Conservation (phyloP, 352 stramenopile species). For the Achlya hypogyna region DNA sequence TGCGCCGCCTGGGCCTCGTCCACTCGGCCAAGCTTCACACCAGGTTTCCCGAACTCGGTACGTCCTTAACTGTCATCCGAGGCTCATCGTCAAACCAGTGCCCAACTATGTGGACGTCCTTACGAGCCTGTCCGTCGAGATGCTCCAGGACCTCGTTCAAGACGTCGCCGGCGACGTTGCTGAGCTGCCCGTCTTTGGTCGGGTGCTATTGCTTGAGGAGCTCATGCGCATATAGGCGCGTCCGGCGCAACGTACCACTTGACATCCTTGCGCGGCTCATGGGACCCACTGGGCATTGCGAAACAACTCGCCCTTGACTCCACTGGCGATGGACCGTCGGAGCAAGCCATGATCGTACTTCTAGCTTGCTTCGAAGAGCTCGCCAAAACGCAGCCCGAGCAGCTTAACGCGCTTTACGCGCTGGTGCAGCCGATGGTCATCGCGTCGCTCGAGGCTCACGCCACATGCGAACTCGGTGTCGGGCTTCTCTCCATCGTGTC, state of each 20-base stretch:
- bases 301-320: constrained; percentile 77
- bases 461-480: constrained; percentile 6
- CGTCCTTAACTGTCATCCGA: too few relatives aligned
- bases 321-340: constrained; percentile 26
- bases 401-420: constrained; percentile 4
- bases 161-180: not conserved
- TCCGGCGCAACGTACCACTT: constrained; percentile 47
- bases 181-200: not conserved
- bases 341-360: constrained; percentile 37
- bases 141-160: constrained; percentile 36
- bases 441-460: not conserved
- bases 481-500: constrained; percentile 9
- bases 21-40: constrained; percentile 47
- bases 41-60: constrained; percentile 53
- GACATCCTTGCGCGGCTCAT: constrained; percentile 32
- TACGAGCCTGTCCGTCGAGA: constrained; percentile 37
- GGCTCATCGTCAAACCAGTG: constrained; percentile 24
- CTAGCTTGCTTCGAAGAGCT: constrained; percentile 50
- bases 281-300: constrained; percentile 52
- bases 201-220: not conserved
- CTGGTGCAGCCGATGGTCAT: constrained; percentile 9
- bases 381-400: constrained; percentile 2
- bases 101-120: constrained; percentile 70
- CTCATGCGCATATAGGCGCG: constrained; percentile 21
- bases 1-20: constrained; percentile 49